phyloP scores from a whole-genome alignment of 257 asterid species.

The Lycium ferocissimum region DNA sequence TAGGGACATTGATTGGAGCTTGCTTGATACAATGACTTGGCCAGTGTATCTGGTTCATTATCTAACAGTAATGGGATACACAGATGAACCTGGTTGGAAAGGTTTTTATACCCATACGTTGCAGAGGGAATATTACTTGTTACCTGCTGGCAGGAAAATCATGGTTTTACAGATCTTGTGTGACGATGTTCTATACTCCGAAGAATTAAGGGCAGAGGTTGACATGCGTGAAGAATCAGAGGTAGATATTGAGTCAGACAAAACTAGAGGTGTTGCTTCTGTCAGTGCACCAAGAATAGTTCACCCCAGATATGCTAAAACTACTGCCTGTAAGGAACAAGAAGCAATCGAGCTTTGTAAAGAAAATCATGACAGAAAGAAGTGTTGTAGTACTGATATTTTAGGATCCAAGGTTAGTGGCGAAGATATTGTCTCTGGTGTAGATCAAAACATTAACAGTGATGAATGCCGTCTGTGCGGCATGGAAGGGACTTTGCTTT shows the following conservation, averaged over 20 bases:
- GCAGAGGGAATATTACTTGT: slow-evolving; percentile 74
- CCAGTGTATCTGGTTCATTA: slow-evolving; percentile 73
- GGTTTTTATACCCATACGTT: slow-evolving; percentile 63
- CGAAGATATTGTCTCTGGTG: slow-evolving; percentile 45
- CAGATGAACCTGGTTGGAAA: slow-evolving; percentile 66
- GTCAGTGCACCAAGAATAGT: slow-evolving; percentile 61
- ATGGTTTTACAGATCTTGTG: slow-evolving; percentile 76
- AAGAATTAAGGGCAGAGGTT: slow-evolving; percentile 74
- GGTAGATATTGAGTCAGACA: slow-evolving; percentile 61
- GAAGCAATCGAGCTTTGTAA: slow-evolving; percentile 44
- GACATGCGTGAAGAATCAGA: slow-evolving; percentile 69
- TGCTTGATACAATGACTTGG: slow-evolving; percentile 89
- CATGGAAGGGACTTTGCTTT: slow-evolving; percentile 84
- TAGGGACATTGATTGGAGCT: slow-evolving; percentile 81
- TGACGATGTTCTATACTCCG: slow-evolving; percentile 72
- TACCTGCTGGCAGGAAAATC: slow-evolving; percentile 74
- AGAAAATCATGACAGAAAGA: slow-evolving; percentile 47
- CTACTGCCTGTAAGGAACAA: slow-evolving; percentile 57
- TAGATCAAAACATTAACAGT: slow-evolving; percentile 69
- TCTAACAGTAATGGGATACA: slow-evolving; percentile 61
- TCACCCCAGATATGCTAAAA: slow-evolving; percentile 69
- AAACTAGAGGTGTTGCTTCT: slow-evolving; percentile 41
- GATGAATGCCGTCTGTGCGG: slow-evolving; percentile 92
- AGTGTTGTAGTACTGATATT: slow-evolving; percentile 32
- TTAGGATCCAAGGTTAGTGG: slow-evolving; percentile 46